phyloP scores from a whole-genome alignment of 306 rosid species.

The Malus domestica region ASM211411v1 NC_041793.1:16368001-16368500 shows the following conservation, averaged over 20 bases:
- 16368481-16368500: neutral
- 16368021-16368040: slow-evolving; percentile 22
- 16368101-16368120: slow-evolving; percentile 61
- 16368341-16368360: neutral
- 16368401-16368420: neutral
- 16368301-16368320: neutral
- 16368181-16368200: slow-evolving; percentile 58
- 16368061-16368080: slow-evolving; percentile 21
- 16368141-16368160: slow-evolving; percentile 62
- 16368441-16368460: no score
- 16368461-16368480: neutral
- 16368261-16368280: neutral
- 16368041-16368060: slow-evolving; percentile 20
- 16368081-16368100: slow-evolving; percentile 1
- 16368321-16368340: neutral
- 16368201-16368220: slow-evolving; percentile 62
- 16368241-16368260: slow-evolving; percentile 27
- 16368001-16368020: slow-evolving; percentile 40
- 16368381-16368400: neutral
- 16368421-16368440: neutral
- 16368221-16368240: slow-evolving; percentile 71
- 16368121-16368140: slow-evolving; percentile 57
- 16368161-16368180: slow-evolving; percentile 48
- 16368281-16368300: neutral
- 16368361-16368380: neutral